Base-by-base conservation (phyloP, 352 stramenopile genomes). In the Globisporangium perplexum region DNA sequence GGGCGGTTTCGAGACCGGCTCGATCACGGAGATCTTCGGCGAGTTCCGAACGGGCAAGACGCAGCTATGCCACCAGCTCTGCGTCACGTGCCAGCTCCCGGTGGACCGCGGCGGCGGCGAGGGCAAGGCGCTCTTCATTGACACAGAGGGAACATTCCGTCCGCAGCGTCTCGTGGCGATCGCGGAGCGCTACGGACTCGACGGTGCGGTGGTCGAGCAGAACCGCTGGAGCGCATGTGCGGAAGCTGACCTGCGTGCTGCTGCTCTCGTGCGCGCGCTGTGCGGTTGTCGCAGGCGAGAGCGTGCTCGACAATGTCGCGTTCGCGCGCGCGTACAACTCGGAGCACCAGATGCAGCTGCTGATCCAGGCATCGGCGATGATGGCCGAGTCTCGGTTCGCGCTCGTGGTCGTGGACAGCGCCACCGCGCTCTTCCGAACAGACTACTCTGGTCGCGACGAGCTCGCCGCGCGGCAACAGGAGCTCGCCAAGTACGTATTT, bases 41-140 rank as follows among this genome's bases (percentile, higher is more conserved):
- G 97, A 99, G 68, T 99, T 99, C 71, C 87, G 97, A 17, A 99
- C 96, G 17, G 97, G 97, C 35, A 99, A 99, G 72, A 99, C 97
- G 11, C 97, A 99, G 69, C 68, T 99, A 41, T 99, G 97, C 65
- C 97, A 99, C 65, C 98, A 98, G 54, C 78, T 99, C 1, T 99
- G 97, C 68, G 97, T 99, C 35, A 99, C 96, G 38, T 99, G 95
- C 64, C 97, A 99, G 76, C 82, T 99, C 44, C 90, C 95, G 2
- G 83, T 99, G 56, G 96, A 98, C 57, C 90, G 98, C 39, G 97
- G 97, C 45, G 97, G 97, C 47, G 97, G 95, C 6, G 96, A 99
- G 74, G 97, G 97, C 43, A 96, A 98, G 66, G 95, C 96, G 20
- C 96, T 99, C 49, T 99, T 94, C 69, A 99, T 99, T 61, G 97